A percentile compares a stretch with the other conserved stretches of the same genome.
phyloP scores from a whole-genome alignment of 2,329 filamentous ascomycete genomes.

The Talaromyces funiculosus region DNA sequence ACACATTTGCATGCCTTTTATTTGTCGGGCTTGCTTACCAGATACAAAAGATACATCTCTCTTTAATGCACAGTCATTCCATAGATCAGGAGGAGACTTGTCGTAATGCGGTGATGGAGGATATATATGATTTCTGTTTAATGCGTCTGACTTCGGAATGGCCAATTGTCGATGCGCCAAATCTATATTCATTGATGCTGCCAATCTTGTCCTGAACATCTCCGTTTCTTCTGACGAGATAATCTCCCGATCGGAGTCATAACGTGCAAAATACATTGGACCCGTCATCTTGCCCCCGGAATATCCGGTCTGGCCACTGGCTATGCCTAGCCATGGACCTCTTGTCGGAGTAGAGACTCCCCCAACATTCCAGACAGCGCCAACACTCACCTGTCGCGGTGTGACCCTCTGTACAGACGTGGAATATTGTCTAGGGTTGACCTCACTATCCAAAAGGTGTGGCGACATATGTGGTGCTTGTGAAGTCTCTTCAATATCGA shows the following conservation, averaged over 20 bases:
- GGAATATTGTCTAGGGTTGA: constrained; percentile 14
- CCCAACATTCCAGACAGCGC: constrained; percentile 71
- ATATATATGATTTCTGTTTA: constrained; percentile 21
- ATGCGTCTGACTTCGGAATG: constrained; percentile 33
- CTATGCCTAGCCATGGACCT: constrained; percentile 39
- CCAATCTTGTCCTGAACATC: constrained; percentile 68
- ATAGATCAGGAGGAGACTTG: constrained; percentile 29
- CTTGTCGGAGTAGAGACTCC: constrained; percentile 56
- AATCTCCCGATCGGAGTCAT: constrained; percentile 41
- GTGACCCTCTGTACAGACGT: constrained; percentile 15
- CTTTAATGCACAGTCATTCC: constrained; percentile 37
- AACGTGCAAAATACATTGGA: constrained; percentile 55
- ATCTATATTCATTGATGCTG: constrained; percentile 75
- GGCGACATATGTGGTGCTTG: constrained; percentile 28
- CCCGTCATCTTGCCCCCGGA: constrained; percentile 69
- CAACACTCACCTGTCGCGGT: constrained; percentile 54
- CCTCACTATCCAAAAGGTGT: constrained; percentile 27
- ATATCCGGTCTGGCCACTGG: constrained; percentile 59
- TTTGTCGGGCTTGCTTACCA: constrained; percentile 27
- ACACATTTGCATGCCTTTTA: neutral
- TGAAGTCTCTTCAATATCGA: constrained; percentile 14
- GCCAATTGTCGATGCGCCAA: constrained; percentile 61
- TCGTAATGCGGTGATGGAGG: constrained; percentile 26
- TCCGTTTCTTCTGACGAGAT: constrained; percentile 57
- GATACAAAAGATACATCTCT: constrained; percentile 22